Evolutionary conservation across 2,329 filamentous ascomycete genomes (phyloP).

Genomic region (Botrytis deweyae): DNA sequence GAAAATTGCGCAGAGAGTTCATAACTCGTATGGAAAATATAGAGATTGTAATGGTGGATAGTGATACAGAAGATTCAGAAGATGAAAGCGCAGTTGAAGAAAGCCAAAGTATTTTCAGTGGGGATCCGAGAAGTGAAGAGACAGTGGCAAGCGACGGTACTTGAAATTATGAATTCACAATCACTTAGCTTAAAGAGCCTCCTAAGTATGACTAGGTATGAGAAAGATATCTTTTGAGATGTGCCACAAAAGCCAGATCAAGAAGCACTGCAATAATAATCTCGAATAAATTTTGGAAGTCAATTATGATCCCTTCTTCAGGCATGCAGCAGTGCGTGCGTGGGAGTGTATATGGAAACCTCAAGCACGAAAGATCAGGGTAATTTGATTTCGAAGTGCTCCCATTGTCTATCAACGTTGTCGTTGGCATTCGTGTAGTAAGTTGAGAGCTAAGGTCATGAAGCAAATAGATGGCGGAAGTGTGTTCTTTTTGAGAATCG

Average conservation of each 20-base stretch:
- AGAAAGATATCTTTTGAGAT: neutral
- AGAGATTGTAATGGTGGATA: slow-evolving; percentile 42
- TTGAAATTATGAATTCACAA: neutral
- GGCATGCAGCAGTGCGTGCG: neutral
- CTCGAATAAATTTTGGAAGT: neutral
- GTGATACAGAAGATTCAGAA: slow-evolving; percentile 25
- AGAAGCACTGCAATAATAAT: neutral
- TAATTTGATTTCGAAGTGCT: neutral
- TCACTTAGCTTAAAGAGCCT: neutral
- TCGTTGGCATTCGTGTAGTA: neutral
- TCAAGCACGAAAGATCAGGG: neutral
- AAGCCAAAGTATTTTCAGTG: neutral
- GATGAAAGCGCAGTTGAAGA: slow-evolving; percentile 4
- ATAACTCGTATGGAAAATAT: slow-evolving; percentile 65
- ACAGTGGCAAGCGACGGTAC: neutral
- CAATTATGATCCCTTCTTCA: neutral
- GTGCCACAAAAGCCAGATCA: neutral
- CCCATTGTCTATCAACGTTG: neutral
- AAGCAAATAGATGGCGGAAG: neutral
- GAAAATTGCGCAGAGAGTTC: slow-evolving; percentile 72
- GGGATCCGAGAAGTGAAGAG: neutral
- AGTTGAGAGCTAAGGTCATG: neutral
- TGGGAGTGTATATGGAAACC: neutral
- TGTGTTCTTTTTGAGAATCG: neutral
- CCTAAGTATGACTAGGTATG: neutral